Base-by-base conservation (phyloP, 1,139 yeast species). In the Pneumocystis murina region DNA sequence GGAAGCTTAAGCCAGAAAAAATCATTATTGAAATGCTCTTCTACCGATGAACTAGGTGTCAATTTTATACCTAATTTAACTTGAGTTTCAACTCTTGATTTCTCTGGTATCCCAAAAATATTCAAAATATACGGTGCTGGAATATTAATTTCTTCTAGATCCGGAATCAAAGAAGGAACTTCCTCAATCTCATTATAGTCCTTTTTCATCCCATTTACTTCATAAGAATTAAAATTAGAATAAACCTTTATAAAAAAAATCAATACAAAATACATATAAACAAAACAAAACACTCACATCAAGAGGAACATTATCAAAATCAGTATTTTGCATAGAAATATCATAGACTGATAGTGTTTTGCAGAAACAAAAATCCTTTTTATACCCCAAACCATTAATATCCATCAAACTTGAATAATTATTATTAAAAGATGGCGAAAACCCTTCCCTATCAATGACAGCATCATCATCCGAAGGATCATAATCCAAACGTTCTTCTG, bases 31-130 rank as follows among this genome's bases (percentile, higher is more conserved):
- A 3, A 40, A 14, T 14, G 60, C 64, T 80, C 79, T 71, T 87
- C 85, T 7, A 81, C 79, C 4, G 95, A 94, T 12, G 88, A 81
- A 1, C 41, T 48, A 24, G 12, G 20, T 2, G n/a, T 83, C 79
- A 89, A 76, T 7, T 81, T 74, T 39, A 92, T 75, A 62, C 82
- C 79, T 65, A 92, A 77, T 73, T 89, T 91, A 72, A 91, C 88
- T 75, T 92, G 97, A 28, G 97, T 92, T 75, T 92, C 98, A 5
- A 92, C 97, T 68, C 98, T 81, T 10, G 96, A 88, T 69, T 84
- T 84, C 0, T 59, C 38, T 5, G 97, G 97, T 62, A 91, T 76
- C 64, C 84, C 86, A 14, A 79, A 75, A 0, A 90, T 76, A 39
- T 76, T 75, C 66, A 91, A 71, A 63, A 79, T 76, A 73, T 83